phyloP scores from a whole-genome alignment of 768 basidiomycete species.

The Krasilnikovozyma curviuscula region DNA sequence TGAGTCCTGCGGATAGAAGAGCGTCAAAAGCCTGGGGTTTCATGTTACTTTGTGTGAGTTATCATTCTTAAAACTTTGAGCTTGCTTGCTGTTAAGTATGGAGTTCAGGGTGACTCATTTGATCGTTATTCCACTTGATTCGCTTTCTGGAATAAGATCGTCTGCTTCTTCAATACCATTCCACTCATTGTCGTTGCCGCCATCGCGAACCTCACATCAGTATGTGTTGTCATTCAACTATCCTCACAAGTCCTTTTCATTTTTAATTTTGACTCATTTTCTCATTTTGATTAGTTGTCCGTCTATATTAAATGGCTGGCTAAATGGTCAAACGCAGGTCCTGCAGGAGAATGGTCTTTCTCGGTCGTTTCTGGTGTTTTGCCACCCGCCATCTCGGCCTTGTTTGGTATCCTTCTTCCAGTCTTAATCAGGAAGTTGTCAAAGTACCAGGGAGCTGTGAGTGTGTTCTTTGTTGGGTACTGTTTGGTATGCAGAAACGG shows the following conservation, averaged over 20 bases:
- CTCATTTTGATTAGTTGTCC: constrained; percentile 30
- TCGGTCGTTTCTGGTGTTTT: constrained; percentile 78
- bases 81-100: neutral
- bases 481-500: constrained; percentile 26
- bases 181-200: constrained; percentile 78
- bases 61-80: neutral
- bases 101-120: neutral
- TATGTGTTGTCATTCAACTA: constrained; percentile 26
- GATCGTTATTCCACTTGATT: neutral
- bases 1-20: constrained; percentile 43
- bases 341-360: constrained; percentile 39
- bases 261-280: neutral
- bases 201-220: constrained; percentile 71
- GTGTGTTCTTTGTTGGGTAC: neutral
- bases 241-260: neutral
- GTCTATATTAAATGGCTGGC: constrained; percentile 53
- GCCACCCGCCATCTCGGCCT: constrained; percentile 66
- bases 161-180: constrained; percentile 88
- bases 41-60: constrained; percentile 40
- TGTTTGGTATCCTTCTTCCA: constrained; percentile 81
- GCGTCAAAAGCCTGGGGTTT: constrained; percentile 59
- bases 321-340: constrained; percentile 47
- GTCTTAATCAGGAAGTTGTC: constrained; percentile 71
- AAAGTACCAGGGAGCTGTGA: constrained; percentile 42
- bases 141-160: no score